Evolutionary conservation across 2,329 filamentous ascomycete genomes (phyloP), one percentile per base, ranked within the genome.

Genomic region (Aspergillus thermomutatus): DNA sequence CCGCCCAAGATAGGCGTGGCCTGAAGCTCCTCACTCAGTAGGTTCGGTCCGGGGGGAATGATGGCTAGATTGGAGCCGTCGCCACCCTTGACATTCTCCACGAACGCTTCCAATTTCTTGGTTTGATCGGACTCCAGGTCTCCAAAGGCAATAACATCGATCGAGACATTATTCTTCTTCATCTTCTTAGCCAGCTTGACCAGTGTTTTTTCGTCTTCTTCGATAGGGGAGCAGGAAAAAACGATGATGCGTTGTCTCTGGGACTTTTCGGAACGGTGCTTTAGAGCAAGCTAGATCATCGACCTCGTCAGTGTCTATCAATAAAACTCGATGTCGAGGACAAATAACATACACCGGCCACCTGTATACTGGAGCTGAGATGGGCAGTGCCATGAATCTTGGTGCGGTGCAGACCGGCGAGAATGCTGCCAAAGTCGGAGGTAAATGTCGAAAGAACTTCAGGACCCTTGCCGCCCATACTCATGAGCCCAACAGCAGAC

Each of bases 231-330:
- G 83, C 94, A 99, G 62, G 92, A 89, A 76, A 99, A 97, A 59
- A 95, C 92, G 77, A 99, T 89, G 82, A 99, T 96, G 65, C 94
- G 90, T 82, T 96, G 92, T 67, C 91, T 87, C 79, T 97, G 94
- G 50, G 91, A 91, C 78, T 96, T 96, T 80, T 99, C 97, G 79
- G 96, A 92, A 69, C 94, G 88, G 79, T 99, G 94, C 80, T 97
- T 97, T 69, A 99, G 84, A 43, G 94, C 94, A 68, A 99, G 85
- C 92, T 97, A 71, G 64, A 34, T 37, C 8, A 60, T 31, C 45
- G 27, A 53, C 40, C 37, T 41, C 49, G 52, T 66, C 47, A 68
- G 56, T 23, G 10, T 17, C 40, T 8, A 10, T 49, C 11, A 25
- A 43, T 9, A 17, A 40, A 26, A 19, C 11, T 45, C 10, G 14